Evolutionary conservation across 805 yeast species (phyloP), one percentile per base, ranked within the genome.

Genomic region (Candida verbasci): DNA sequence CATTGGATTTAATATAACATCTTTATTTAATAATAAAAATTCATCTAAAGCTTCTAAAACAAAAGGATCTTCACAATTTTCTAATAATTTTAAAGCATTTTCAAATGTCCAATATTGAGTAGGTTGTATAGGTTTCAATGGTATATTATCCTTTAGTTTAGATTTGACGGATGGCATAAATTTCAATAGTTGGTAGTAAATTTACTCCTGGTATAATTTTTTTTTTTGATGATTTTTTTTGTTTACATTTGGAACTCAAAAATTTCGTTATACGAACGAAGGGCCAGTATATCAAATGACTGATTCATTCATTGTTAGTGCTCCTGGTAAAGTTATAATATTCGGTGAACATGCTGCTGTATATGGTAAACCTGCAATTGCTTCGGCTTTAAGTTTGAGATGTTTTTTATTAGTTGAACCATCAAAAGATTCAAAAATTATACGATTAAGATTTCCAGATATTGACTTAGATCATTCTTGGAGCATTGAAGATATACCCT

Each of bases 271-370:
- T n/a, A n/a, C n/a, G n/a, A n/a, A n/a, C n/a, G n/a, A n/a, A n/a
- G n/a, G n/a, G n/a, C n/a, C n/a, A n/a, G n/a, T n/a, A n/a, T n/a
- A n/a, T n/a, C n/a, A n/a, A n/a, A n/a, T n/a, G n/a, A n/a, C n/a
- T n/a, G n/a, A n/a, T 33, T 84, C 87, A 14, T 86, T 89, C 56
- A 60, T 78, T 34, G 86, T 87, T 2, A 85, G 96, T 37, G 93
- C 98, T 1, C 98, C 98, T 0, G 98, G 98, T 3, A 93, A 93
- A 53, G 95, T 88, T 30, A 93, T 93, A 48, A 70, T 93, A 24
- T 93, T 89, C 57, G 98, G 98, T 16, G 98, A 93, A 55, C 98
- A 93, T 53, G 85, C 97, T 6, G 97, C 94, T 2, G 98, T 93
- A 0, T 86, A 85, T 55, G 81, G 85, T 31, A 85, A 80, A 65